A percentile compares a stretch with the other conserved stretches of the same genome.
Conservation (phyloP, 2,329 filamentous ascomycete species). For the Nigrospora osmanthi region DNA sequence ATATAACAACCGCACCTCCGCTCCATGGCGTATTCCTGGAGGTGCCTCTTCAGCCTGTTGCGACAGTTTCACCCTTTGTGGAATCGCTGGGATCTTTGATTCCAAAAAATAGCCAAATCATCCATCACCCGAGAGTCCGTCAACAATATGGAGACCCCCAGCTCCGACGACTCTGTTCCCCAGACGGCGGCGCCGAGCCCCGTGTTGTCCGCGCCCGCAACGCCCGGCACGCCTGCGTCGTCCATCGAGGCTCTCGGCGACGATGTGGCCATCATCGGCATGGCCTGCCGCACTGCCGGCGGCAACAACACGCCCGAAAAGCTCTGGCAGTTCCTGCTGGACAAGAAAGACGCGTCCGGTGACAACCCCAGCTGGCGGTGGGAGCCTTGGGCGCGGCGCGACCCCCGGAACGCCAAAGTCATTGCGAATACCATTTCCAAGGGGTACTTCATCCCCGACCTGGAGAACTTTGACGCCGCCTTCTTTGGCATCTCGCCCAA, state of each 20-base stretch:
- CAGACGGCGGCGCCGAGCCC: neutral
- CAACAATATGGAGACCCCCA: neutral
- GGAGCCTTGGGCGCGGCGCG: constrained; percentile 9
- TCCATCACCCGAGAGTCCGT: neutral
- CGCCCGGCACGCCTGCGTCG: neutral
- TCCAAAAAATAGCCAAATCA: neutral
- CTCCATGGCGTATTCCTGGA: no score
- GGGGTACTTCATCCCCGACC: constrained; percentile 7
- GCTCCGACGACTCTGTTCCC: no score
- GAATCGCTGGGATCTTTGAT: neutral
- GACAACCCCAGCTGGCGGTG: constrained; percentile 9
- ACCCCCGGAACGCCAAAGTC: constrained; percentile 8
- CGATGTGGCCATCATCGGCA: constrained; percentile 10
- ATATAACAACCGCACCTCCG: no score
- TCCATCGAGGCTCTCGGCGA: neutral
- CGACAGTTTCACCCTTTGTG: no score
- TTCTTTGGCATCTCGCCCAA: constrained; percentile 16
- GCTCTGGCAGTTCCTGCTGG: constrained; percentile 9
- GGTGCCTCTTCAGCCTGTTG: no score
- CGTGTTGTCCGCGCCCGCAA: neutral
- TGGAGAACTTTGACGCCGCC: constrained; percentile 13
- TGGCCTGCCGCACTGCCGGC: constrained; percentile 9
- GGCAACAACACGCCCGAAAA: constrained; percentile 8
- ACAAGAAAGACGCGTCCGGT: constrained; percentile 8
- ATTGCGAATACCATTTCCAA: constrained; percentile 10